Evolutionary conservation across 306 rosid genomes (phyloP), one percentile per base, ranked within the genome.

Genomic region (Rosa lucieae): DNA sequence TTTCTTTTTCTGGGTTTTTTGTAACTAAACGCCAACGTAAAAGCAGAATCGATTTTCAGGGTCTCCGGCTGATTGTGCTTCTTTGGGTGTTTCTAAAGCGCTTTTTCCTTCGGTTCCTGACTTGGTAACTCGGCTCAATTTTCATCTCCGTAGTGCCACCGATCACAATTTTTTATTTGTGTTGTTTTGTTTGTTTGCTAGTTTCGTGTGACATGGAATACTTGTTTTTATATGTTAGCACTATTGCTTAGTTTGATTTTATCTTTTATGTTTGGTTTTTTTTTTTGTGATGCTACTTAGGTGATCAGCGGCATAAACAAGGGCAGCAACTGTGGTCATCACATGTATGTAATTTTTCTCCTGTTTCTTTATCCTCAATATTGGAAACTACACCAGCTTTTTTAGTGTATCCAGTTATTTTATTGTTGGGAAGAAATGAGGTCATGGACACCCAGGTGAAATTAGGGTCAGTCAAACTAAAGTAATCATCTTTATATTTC

Each of bases 291-390:
- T 71, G 73, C 62, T 82, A 23, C 79, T 53, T 78, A 94, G 97
- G 95, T 95, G 74, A 63, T 95, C 87, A 95, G 98, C 86, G 99
- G 97, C 89, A 94, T 92, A 67, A 94, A 94, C 89, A 91, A 55
- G 92, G 99, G 97, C 84, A 87, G 94, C 92, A 91, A 95, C 90
- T 86, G 93, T 39, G 97, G 99, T 80, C 90, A 89, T 86, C 97
- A 95, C 82, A 84, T 86, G 98, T 95, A 68, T 81, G 95, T 85
- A 65, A 77, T 1, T 58, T 35, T 32, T 61, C 48, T 62, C 53
- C 51, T 75, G 7, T 40, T 35, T 18, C 1, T 26, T 17, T 55
- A 21, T 18, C 12, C 13, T 5, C 5, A n/a, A 0, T 56, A 3
- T n/a, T 56, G 32, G n/a, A 56, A 8, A 9, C 8, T 55, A 55